Conservation (phyloP, 495 filamentous ascomycete species). For the Platismatia glauca region DNA sequence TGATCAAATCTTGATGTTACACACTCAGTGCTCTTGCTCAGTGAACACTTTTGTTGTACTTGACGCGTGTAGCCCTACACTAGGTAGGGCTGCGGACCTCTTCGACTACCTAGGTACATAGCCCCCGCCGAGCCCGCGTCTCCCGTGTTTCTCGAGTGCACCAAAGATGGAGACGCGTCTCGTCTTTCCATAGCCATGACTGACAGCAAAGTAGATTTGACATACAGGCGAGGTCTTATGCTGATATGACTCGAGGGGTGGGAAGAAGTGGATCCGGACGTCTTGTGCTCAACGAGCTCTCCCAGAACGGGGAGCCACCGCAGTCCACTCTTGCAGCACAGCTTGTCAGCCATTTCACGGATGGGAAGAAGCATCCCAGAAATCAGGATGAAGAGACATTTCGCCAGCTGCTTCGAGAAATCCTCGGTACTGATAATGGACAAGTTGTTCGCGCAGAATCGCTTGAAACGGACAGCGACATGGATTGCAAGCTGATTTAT, state of each 20-base stretch:
- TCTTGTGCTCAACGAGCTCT: conserved; percentile 7
- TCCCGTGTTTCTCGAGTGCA: too few species aligned
- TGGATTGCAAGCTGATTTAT: conserved; percentile 75
- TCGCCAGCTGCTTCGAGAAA: conserved; percentile 54
- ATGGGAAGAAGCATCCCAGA: conserved; percentile 28
- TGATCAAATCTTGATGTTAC: conserved; percentile 48
- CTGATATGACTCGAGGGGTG: conserved; percentile 18
- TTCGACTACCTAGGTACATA: too few species aligned
- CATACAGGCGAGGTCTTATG: not conserved
- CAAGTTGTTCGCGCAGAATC: conserved; percentile 31
- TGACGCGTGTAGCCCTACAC: too few species aligned
- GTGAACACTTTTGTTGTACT: not conserved
- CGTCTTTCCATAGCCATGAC: not conserved
- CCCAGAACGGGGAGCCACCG: conserved; percentile 35
- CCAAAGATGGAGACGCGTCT: conserved; percentile 12
- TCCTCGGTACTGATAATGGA: conserved; percentile 40
- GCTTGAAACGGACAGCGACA: conserved; percentile 55
- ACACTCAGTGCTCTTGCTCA: not conserved
- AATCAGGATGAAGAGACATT: conserved; percentile 47
- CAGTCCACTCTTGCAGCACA: conserved; percentile 64
- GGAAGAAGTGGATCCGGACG: conserved; percentile 16
- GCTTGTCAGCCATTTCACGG: conserved; percentile 48
- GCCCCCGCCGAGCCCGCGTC: too few species aligned
- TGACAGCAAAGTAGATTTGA: not conserved
- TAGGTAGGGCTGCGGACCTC: not conserved